Conservation (phyloP, 495 filamentous ascomycete genomes). For the Penicillium parvum region DNA sequence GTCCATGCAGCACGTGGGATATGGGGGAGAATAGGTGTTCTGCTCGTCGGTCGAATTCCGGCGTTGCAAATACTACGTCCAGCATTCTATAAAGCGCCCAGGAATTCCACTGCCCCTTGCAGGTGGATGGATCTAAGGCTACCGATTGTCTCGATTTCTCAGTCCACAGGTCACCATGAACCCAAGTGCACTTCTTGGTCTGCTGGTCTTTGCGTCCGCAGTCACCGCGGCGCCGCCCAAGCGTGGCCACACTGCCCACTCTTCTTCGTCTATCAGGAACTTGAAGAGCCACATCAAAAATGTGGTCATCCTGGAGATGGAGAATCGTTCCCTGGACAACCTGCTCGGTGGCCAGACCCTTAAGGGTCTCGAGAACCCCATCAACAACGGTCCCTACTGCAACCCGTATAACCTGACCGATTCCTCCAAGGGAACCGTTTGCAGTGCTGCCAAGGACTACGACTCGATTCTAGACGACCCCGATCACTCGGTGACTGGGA, state of each 20-base stretch:
- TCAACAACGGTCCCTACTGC: conserved; percentile 43
- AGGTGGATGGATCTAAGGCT: too few relatives aligned
- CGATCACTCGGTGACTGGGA: conserved; percentile 46
- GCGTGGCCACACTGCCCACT: conserved; percentile 14
- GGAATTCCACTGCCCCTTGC: not conserved
- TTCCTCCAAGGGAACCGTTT: conserved; percentile 31
- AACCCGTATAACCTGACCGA: conserved; percentile 42
- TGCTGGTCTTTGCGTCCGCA: conserved; percentile 34
- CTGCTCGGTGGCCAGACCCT: conserved; percentile 37
- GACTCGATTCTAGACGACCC: conserved; percentile 47
- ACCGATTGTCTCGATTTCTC: too few relatives aligned
- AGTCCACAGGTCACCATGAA: conserved; percentile 34
- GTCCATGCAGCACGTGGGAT: conserved; percentile 6
- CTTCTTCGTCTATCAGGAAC: conserved; percentile 23
- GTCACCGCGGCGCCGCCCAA: conserved; percentile 26
- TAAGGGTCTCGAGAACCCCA: conserved; percentile 39
- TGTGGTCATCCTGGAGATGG: conserved; percentile 43
- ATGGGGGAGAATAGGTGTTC: not conserved
- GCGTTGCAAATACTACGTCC: not conserved
- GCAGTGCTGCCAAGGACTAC: conserved; percentile 38
- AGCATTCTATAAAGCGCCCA: conserved; percentile 1
- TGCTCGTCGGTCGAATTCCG: conserved; percentile 3
- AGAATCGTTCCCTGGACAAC: conserved; percentile 47
- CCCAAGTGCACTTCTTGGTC: conserved; percentile 28
- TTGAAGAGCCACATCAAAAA: conserved; percentile 44